Evolutionary conservation across 805 yeast genomes (phyloP), one percentile per base, ranked within the genome.

Genomic region (Priceomyces castillae): DNA sequence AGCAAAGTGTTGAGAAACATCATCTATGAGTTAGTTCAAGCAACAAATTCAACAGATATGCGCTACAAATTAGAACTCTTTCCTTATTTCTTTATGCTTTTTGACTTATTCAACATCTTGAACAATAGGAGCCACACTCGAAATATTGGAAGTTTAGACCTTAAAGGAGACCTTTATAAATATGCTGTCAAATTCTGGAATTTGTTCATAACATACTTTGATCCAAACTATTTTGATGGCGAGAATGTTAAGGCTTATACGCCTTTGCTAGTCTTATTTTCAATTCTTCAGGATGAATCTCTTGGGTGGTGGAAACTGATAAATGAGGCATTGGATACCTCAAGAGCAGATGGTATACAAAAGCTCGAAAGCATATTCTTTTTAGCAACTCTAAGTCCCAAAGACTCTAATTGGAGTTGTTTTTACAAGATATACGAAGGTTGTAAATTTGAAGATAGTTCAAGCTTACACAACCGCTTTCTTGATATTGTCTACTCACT

Each of bases 231-330:
- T 9, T 44, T 58, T 30, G 3, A n/a, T 37, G 30, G 28, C 30
- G 17, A 34, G 30, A 16, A 39, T 17, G 30, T 18, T 14, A 15
- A 22, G 20, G 5, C 34, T n/a, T 20, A 34, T n/a, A 35, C 46
- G 14, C 53, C 69, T 1, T 51, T 64, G 17, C 42, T 47, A 22
- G 42, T 62, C 3, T 43, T 61, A 34, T 48, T 43, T 40, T 38
- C 52, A 9, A 41, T 64, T 2, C 51, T 48, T 34, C 46, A 44
- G 14, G 17, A 40, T 6, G 38, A 45, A 14, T 40, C 41, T 1
- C 44, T 47, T 19, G 39, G 30, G n/a, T 63, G 62, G 63, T 66
- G 71, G 71, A 33, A 40, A 2, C 54, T 53, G 37, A 51, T 67
- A 1, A 42, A 42, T 16, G 49, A 47, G 4, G 59, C 64, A 0